Evolutionary conservation across 495 filamentous ascomycete genomes (phyloP).

Genomic region (Tuber borchii): DNA sequence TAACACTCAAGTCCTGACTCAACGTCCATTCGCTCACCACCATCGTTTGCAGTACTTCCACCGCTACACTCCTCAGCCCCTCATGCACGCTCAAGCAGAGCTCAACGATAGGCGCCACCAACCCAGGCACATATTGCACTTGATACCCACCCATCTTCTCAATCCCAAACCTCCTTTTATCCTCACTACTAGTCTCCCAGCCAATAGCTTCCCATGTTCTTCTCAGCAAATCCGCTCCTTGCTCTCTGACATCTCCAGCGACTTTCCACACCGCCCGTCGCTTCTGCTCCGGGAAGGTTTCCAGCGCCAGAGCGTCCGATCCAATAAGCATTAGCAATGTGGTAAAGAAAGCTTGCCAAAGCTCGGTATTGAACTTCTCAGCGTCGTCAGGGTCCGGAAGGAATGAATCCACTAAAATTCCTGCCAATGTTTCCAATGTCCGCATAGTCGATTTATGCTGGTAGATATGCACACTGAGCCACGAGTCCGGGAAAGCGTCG

Average conservation of each 20-base stretch:
- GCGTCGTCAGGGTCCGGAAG: slow-evolving; percentile 86
- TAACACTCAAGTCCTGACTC: slow-evolving; percentile 80
- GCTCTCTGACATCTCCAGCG: slow-evolving; percentile 88
- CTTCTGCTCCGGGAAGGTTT: slow-evolving; percentile 97
- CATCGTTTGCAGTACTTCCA: slow-evolving; percentile 93
- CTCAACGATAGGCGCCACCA: slow-evolving; percentile 87
- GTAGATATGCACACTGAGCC: slow-evolving; percentile 90
- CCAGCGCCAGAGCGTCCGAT: slow-evolving; percentile 78
- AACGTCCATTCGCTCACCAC: slow-evolving; percentile 98
- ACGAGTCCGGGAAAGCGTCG: slow-evolving; percentile 79
- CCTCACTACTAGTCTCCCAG: slow-evolving; percentile 79
- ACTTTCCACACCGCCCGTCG: slow-evolving; percentile 96
- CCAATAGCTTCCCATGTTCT: slow-evolving; percentile 92
- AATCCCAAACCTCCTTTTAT: slow-evolving; percentile 60
- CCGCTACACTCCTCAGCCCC: slow-evolving; percentile 77
- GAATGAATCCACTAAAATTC: slow-evolving; percentile 68
- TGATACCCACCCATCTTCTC: slow-evolving; percentile 90
- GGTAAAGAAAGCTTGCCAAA: slow-evolving; percentile 90
- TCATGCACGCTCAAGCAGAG: slow-evolving; percentile 93
- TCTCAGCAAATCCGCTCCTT: slow-evolving; percentile 76
- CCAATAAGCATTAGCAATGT: slow-evolving; percentile 83
- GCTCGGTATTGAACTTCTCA: slow-evolving; percentile 80
- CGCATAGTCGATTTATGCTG: slow-evolving; percentile 89
- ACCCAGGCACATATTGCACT: slow-evolving; percentile 90
- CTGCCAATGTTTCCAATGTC: slow-evolving; percentile 73